A percentile compares a stretch with the other conserved stretches of the same genome.
Conservation (phyloP, 2,329 filamentous ascomycete species). For the Claviceps maximensis region DNA sequence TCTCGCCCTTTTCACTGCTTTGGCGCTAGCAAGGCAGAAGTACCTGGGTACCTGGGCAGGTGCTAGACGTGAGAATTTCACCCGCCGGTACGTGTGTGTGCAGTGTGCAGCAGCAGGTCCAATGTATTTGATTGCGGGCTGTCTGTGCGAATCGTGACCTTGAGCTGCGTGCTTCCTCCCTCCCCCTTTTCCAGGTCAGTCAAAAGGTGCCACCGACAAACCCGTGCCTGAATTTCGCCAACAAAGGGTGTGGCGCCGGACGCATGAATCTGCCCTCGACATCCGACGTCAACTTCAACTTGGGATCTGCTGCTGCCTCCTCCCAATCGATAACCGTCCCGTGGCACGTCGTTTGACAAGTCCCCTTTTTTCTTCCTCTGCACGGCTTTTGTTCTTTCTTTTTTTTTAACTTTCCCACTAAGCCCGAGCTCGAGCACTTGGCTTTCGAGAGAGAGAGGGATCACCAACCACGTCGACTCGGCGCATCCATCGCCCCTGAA, state of each 20-base stretch:
- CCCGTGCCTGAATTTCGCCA: constrained; percentile 2
- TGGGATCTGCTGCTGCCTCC: neutral
- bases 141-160: neutral
- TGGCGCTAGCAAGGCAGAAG: neutral
- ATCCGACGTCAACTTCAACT: neutral
- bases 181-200: too few species aligned
- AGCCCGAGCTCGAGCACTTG: neutral
- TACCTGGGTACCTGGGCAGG: too few species aligned
- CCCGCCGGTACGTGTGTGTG: neutral
- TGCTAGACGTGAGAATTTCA: too few species aligned
- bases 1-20: neutral
- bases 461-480: neutral
- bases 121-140: neutral
- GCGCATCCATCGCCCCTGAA: neutral
- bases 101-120: neutral
- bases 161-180: neutral
- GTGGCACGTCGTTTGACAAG: neutral
- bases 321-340: neutral
- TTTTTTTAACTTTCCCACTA: neutral
- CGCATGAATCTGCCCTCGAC: neutral
- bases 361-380: neutral
- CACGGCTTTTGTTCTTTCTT: neutral
- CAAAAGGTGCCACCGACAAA: neutral
- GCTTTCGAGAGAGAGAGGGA: too few species aligned
- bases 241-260: neutral